phyloP scores from a whole-genome alignment of 768 basidiomycete species.

The Suillus decipiens region DNA sequence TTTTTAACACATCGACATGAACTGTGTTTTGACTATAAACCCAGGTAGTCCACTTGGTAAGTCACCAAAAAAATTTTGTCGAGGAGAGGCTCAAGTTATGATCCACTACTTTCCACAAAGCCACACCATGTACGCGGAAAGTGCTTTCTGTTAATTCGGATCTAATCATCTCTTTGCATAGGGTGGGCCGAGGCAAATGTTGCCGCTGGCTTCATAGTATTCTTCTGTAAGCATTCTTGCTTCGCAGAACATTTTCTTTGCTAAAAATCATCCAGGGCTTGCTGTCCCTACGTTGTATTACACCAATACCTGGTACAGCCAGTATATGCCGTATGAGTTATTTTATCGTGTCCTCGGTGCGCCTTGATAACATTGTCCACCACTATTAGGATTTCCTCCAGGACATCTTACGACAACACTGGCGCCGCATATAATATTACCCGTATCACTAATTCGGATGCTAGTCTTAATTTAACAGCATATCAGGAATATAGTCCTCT shows the following conservation, averaged over 20 bases:
- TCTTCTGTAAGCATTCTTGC: constrained; percentile 53
- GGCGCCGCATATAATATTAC: constrained; percentile 59
- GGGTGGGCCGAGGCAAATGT: constrained; percentile 86
- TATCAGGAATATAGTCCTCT: constrained; percentile 63
- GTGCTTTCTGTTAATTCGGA: too few species aligned
- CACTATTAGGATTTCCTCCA: constrained; percentile 53
- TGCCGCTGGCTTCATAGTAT: constrained; percentile 58
- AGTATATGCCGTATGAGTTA: constrained; percentile 53
- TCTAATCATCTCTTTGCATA: neutral
- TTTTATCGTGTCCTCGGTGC: neutral
- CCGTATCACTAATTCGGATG: constrained; percentile 52
- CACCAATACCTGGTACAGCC: constrained; percentile 62
- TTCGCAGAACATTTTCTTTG: constrained; percentile 55
- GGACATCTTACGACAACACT: constrained; percentile 65
- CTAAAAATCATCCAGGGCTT: constrained; percentile 45
- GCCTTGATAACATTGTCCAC: neutral
- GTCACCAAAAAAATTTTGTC: neutral
- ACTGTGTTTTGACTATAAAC: neutral
- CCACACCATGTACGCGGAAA: constrained; percentile 3
- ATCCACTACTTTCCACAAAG: neutral
- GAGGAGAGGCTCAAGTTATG: neutral
- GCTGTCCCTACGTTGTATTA: constrained; percentile 66
- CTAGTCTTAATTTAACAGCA: constrained; percentile 54
- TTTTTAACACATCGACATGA: neutral
- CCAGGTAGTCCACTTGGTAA: constrained; percentile 60